These are phyloP conservation scores for Chrysanthemum lavandulifolium DNA, from an alignment of 129 eudicot genomes.

Conservation along the genomic window DNA sequence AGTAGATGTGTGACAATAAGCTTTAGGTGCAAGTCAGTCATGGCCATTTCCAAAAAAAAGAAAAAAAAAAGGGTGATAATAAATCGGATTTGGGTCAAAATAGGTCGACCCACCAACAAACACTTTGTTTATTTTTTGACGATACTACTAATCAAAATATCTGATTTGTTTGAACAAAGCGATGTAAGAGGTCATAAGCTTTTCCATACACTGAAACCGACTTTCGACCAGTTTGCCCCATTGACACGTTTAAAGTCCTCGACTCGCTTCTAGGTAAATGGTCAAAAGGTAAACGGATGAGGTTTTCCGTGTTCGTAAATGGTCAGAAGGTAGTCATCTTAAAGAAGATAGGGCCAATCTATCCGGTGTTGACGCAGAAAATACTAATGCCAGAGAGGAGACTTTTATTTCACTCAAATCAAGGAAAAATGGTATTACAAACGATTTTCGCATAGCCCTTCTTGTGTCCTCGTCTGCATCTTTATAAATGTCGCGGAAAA, in stretches of 20 bases:
- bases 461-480: constrained; percentile 96
- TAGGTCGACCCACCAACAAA: background rate
- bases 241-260: no score
- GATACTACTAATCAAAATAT: no score
- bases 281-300: background rate
- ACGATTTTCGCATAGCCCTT: constrained; percentile 97
- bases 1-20: background rate
- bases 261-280: background rate
- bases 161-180: background rate
- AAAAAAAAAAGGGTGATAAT: no score
- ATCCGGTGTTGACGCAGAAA: background rate
- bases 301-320: background rate
- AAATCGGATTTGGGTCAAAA: no score
- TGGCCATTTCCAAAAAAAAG: background rate
- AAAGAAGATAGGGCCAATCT: background rate
- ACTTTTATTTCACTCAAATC: no score
- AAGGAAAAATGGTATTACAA: constrained; percentile 50
- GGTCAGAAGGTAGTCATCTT: background rate
- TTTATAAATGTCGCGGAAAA: constrained; percentile 77
- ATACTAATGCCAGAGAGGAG: background rate
- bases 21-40: no score
- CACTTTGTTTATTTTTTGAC: background rate
- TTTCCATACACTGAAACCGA: no score
- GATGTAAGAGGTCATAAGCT: no score
- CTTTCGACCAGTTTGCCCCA: no score